Evolutionary conservation across 2,329 filamentous ascomycete species (phyloP), one percentile per base, ranked within the genome.

Genomic region (Microthyrium microscopicum): DNA sequence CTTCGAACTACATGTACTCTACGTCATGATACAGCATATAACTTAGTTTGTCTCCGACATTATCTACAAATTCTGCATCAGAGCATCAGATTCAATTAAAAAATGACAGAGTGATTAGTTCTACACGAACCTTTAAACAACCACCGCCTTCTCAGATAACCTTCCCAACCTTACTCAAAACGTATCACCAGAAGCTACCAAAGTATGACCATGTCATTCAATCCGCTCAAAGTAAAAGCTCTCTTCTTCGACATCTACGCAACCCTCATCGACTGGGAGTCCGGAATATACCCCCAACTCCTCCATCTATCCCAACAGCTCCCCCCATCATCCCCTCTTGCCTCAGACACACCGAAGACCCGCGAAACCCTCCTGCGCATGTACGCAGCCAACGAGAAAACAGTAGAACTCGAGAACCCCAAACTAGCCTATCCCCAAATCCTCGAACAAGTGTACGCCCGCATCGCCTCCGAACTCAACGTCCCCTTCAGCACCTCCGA

Each of bases 171-270:
- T n/a, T n/a, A n/a, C n/a, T n/a, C n/a, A n/a, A n/a, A n/a, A n/a
- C n/a, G n/a, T n/a, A n/a, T n/a, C n/a, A n/a, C n/a, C n/a, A n/a
- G n/a, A n/a, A n/a, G n/a, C n/a, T n/a, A n/a, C n/a, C n/a, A n/a
- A n/a, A n/a, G n/a, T n/a, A n/a, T n/a, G n/a, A n/a, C n/a, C n/a
- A n/a, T n/a, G n/a, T n/a, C n/a, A n/a, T n/a, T n/a, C n/a, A n/a
- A n/a, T n/a, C n/a, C n/a, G n/a, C n/a, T n/a, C n/a, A 29, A 16
- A 9, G 8, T 29, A 47, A 55, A 53, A 16, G 53, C 68, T 38
- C 67, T 82, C 30, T 73, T 70, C 45, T 83, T 85, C 54, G 79
- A 87, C 54, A 73, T 78, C 58, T 85, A 80, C 52, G 78, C 79
- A 51, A 87, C 80, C 0, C 64, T 85, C 3, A 70, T 85, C 39